Conservation (phyloP, 2,329 filamentous ascomycete species). For the Teratosphaeriaceae sp. region DNA sequence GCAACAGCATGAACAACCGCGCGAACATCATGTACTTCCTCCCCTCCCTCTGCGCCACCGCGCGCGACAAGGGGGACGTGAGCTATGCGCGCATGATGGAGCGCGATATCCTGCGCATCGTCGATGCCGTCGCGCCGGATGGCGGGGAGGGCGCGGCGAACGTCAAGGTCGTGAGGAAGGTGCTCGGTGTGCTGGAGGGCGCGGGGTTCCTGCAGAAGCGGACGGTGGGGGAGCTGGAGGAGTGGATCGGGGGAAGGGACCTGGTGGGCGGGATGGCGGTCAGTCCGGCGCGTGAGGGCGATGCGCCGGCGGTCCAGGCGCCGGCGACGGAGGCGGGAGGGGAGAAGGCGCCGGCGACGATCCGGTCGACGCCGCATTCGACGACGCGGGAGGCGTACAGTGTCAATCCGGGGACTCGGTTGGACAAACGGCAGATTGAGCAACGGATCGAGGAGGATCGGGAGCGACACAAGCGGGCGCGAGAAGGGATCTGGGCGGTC, state of each 20-base stretch:
- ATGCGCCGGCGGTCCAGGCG: too few relatives aligned
- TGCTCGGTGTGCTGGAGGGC: conserved; percentile 46
- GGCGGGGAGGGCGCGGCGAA: conserved; percentile 87
- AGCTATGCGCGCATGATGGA: conserved; percentile 94
- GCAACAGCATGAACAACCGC: conserved; percentile 90
- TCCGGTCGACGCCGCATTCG: conserved; percentile 18
- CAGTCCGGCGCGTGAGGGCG: conserved; percentile 11
- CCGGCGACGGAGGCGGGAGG: conserved; percentile 2
- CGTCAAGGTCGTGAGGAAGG: conserved; percentile 75
- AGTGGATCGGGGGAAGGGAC: conserved; percentile 74
- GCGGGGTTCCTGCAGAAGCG: conserved; percentile 69
- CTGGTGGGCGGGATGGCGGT: conserved; percentile 12
- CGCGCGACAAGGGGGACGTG: conserved; percentile 64
- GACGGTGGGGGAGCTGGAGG: conserved; percentile 72
- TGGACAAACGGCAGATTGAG: conserved; percentile 86
- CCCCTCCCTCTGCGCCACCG: conserved; percentile 86
- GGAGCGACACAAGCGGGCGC: conserved; percentile 83
- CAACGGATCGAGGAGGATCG: conserved; percentile 96
- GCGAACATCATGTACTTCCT: conserved; percentile 99
- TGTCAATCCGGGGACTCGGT: conserved; percentile 30
- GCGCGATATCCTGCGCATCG: conserved; percentile 81
- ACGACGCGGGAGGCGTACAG: conserved; percentile 13
- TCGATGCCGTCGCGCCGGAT: conserved; percentile 84
- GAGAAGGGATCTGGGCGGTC: conserved; percentile 92
- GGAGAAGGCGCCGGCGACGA: conserved; percentile 2